These are phyloP conservation scores for Litsea cubeba DNA, from an alignment of 164 flowering plant species.

Conservation along the genomic window DNA sequence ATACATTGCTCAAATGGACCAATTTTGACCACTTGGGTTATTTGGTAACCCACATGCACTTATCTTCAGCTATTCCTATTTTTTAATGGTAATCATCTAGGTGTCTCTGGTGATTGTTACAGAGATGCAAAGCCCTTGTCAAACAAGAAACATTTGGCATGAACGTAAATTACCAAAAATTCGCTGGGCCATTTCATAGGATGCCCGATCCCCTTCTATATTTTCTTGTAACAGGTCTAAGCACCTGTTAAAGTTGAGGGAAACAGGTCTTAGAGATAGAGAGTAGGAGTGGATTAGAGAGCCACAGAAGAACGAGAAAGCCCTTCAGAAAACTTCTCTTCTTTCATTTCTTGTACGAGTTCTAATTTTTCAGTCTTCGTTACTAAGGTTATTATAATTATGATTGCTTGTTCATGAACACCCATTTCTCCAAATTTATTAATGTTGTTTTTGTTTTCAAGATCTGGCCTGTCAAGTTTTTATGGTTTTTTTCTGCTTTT, in stretches of 20 bases:
- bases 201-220: constrained; percentile 7
- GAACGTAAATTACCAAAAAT: not conserved
- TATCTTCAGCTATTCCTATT: no score
- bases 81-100: no score
- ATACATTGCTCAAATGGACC: no score
- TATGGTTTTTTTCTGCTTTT: not conserved
- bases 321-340: not conserved
- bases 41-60: no score
- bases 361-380: not conserved
- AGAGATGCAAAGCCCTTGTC: not conserved
- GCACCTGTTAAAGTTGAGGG: constrained; percentile 3
- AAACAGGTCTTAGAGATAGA: constrained; percentile 1
- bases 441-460: not conserved
- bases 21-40: no score
- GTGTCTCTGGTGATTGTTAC: not conserved
- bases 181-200: not conserved
- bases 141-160: not conserved
- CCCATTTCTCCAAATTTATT: not conserved
- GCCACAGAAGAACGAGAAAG: not conserved
- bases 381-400: not conserved
- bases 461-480: not conserved
- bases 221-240: not conserved
- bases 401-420: not conserved
- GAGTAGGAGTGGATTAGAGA: not conserved
- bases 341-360: not conserved